Percentiles rank a stretch among this genome's conserved stretches.
phyloP scores from a whole-genome alignment of 371 early-diverging fungal species.

The Mucor velutinosus region DNA sequence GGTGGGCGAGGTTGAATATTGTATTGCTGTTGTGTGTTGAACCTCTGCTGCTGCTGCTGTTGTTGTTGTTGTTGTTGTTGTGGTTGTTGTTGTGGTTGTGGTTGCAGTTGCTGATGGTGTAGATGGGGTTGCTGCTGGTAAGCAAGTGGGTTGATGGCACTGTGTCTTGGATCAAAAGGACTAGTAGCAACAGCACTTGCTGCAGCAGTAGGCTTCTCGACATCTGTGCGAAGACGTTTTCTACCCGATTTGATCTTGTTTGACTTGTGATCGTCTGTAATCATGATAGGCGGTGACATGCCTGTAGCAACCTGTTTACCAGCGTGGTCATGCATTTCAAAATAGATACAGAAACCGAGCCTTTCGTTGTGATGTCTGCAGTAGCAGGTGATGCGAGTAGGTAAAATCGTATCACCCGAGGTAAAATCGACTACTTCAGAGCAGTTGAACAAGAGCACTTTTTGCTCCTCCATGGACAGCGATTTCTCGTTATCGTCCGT shows the following conservation, averaged over 20 bases:
- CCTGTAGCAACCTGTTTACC: conserved; percentile 77
- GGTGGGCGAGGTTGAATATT: conserved; percentile 28
- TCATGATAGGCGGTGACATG: conserved; percentile 91
- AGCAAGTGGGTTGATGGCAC: too few species aligned
- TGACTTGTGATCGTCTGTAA: conserved; percentile 96
- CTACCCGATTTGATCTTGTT: conserved; percentile 64
- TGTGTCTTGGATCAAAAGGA: too few species aligned
- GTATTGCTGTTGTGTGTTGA: conserved; percentile 8
- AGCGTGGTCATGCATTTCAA: conserved; percentile 73
- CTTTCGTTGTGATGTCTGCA: conserved; percentile 93
- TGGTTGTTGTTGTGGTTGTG: too few species aligned
- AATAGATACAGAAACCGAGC: conserved; percentile 85
- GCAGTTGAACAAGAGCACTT: conserved; percentile 85
- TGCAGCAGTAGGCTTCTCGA: too few species aligned
- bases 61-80: background rate
- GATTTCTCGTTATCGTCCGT: conserved; percentile 54
- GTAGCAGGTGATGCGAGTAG: conserved; percentile 94
- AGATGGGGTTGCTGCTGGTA: background rate
- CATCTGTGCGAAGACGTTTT: conserved; percentile 48
- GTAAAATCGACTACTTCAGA: conserved; percentile 85
- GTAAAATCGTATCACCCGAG: conserved; percentile 87
- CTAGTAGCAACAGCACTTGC: too few species aligned
- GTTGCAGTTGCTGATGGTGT: conserved; percentile 3
- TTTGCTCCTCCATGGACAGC: conserved; percentile 68
- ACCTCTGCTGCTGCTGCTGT: conserved; percentile 26